These are phyloP conservation scores for Cladosporium sphaerospermum DNA, from an alignment of 2,329 filamentous ascomycete species.

Conservation along the genomic window DNA sequence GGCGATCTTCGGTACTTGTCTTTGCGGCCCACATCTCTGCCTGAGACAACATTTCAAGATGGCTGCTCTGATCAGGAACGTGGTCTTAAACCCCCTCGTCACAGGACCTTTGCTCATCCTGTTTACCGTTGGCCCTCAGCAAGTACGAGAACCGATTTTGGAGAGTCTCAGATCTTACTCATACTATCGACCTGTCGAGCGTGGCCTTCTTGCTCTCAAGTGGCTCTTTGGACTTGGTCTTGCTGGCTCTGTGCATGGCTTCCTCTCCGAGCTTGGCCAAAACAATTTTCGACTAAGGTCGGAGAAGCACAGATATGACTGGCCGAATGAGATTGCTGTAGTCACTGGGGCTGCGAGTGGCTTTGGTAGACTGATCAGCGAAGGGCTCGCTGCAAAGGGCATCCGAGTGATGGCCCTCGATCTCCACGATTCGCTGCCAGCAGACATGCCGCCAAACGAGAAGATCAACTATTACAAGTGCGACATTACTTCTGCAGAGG, in stretches of 20 bases:
- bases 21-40: too few species aligned
- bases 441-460: slow-evolving; percentile 26
- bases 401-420: slow-evolving; percentile 36
- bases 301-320: slow-evolving; percentile 31
- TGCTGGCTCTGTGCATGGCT: slow-evolving; percentile 20
- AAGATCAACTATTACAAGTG: slow-evolving; percentile 37
- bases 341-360: slow-evolving; percentile 32
- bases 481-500: slow-evolving; percentile 44
- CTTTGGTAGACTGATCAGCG: slow-evolving; percentile 33
- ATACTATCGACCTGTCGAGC: slow-evolving; percentile 24
- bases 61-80: neutral
- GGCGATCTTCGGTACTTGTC: too few species aligned
- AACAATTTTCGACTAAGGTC: slow-evolving; percentile 35
- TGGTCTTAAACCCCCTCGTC: slow-evolving; percentile 21
- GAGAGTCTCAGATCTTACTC: slow-evolving; percentile 22
- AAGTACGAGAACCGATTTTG: slow-evolving; percentile 25
- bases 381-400: slow-evolving; percentile 31
- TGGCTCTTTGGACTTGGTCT: slow-evolving; percentile 30
- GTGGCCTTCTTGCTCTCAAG: slow-evolving; percentile 24
- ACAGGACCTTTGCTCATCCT: slow-evolving; percentile 26
- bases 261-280: slow-evolving; percentile 24
- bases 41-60: too few species aligned
- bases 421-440: slow-evolving; percentile 29
- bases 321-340: slow-evolving; percentile 32
- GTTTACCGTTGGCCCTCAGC: slow-evolving; percentile 25